Evolutionary conservation across 2,329 filamentous ascomycete species (phyloP).

Genomic region (Sporothrix brasiliensis): DNA sequence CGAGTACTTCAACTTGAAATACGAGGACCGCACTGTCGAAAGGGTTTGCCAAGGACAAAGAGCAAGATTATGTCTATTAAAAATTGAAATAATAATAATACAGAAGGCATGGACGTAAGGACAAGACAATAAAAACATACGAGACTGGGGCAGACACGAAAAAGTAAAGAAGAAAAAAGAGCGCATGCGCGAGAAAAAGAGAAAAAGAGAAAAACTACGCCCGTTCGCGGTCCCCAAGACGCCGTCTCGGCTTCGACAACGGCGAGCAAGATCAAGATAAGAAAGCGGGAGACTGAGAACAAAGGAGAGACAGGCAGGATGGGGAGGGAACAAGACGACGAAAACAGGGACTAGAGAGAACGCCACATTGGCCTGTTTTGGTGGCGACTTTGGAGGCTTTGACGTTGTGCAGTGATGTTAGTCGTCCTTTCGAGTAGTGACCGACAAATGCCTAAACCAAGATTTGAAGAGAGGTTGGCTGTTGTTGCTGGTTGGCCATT

Average conservation of each 20-base stretch:
- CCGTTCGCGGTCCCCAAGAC: neutral
- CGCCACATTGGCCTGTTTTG: constrained; percentile 16
- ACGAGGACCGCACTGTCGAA: neutral
- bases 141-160: too few relatives aligned
- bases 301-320: neutral
- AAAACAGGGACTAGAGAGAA: neutral
- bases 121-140: too few relatives aligned
- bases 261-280: neutral
- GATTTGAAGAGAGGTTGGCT: too few relatives aligned
- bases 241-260: neutral
- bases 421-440: neutral
- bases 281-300: too few relatives aligned
- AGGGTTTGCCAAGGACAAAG: too few relatives aligned
- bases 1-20: neutral
- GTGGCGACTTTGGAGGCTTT: neutral
- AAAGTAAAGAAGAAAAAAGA: neutral
- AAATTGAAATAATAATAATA: too few relatives aligned
- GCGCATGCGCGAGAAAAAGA: neutral
- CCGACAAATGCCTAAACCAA: too few relatives aligned
- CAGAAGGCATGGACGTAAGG: too few relatives aligned
- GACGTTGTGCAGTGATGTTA: neutral
- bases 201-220: constrained; percentile 3
- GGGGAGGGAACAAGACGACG: neutral
- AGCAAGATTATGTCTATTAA: too few relatives aligned
- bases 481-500: too few relatives aligned